Evolutionary conservation across 495 filamentous ascomycete genomes (phyloP).

Genomic region (Haplographium delicatum): DNA sequence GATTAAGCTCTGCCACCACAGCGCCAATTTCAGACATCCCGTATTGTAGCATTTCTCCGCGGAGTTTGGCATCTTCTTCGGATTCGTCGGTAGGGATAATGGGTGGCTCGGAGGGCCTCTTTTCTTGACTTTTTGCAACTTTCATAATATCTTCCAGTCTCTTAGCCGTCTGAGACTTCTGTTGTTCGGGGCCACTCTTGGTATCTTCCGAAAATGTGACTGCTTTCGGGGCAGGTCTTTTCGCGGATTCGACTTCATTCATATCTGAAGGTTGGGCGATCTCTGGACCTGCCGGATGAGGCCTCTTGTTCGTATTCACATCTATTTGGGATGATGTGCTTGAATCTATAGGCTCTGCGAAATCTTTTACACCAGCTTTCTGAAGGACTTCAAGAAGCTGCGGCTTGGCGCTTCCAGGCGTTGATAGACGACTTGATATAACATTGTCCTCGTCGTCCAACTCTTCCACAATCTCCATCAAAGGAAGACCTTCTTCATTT

Average conservation of each 20-base stretch:
- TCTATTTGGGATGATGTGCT: neutral
- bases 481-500: conserved; percentile 62
- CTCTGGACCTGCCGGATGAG: neutral
- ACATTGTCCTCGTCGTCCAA: conserved; percentile 90
- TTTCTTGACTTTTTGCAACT: conserved; percentile 35
- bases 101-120: conserved; percentile 31
- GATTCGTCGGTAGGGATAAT: conserved; percentile 60
- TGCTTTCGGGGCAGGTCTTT: conserved; percentile 17
- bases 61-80: conserved; percentile 70
- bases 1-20: conserved; percentile 86
- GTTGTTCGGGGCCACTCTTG: conserved; percentile 36
- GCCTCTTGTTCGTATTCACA: neutral
- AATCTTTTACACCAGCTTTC: conserved; percentile 56
- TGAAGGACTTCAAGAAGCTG: conserved; percentile 61
- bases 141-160: conserved; percentile 46
- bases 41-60: conserved; percentile 90
- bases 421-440: conserved; percentile 55
- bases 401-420: conserved; percentile 53
- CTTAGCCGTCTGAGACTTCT: conserved; percentile 34
- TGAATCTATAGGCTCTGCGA: neutral
- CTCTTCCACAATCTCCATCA: conserved; percentile 86
- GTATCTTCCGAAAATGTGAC: conserved; percentile 44
- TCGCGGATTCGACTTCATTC: neutral
- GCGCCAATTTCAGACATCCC: conserved; percentile 76
- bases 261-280: neutral